Evolutionary conservation across 768 basidiomycete genomes (phyloP).

Genomic region (Suillus luteus): DNA sequence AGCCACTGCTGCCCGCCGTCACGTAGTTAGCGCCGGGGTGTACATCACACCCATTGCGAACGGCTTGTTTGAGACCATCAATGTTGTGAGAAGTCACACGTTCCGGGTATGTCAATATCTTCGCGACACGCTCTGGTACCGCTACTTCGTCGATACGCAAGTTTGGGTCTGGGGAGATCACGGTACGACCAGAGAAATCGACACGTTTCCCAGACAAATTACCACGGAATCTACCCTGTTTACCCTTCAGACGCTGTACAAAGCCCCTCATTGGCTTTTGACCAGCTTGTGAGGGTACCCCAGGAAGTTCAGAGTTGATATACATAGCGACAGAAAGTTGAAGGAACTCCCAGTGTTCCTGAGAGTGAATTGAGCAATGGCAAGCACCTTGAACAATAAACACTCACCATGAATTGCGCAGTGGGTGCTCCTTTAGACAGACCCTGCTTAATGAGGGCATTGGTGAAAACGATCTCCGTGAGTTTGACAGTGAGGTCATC

Average conservation of each 20-base stretch:
- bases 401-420: constrained; percentile 79
- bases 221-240: constrained; percentile 97
- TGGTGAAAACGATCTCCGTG: constrained; percentile 94
- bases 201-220: constrained; percentile 99
- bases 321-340: constrained; percentile 96
- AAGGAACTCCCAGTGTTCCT: constrained; percentile 99
- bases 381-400: not conserved
- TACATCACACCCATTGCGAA: constrained; percentile 85
- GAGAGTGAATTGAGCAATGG: constrained; percentile 7
- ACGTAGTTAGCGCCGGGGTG: constrained; percentile 98
- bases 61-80: constrained; percentile 67
- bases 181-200: constrained; percentile 96
- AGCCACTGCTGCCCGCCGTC: constrained; percentile 69
- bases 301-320: constrained; percentile 96
- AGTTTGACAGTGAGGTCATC: constrained; percentile 98
- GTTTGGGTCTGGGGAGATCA: constrained; percentile 99
- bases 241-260: constrained; percentile 97
- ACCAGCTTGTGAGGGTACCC: constrained; percentile 82
- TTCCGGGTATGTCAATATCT: constrained; percentile 95
- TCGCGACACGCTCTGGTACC: constrained; percentile 92
- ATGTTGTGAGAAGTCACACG: constrained; percentile 93
- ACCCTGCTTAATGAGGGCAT: constrained; percentile 89
- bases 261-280: constrained; percentile 97
- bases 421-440: constrained; percentile 87
- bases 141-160: constrained; percentile 98